phyloP scores from a whole-genome alignment of 164 flowering plant genomes.

The Macadamia integrifolia region DNA sequence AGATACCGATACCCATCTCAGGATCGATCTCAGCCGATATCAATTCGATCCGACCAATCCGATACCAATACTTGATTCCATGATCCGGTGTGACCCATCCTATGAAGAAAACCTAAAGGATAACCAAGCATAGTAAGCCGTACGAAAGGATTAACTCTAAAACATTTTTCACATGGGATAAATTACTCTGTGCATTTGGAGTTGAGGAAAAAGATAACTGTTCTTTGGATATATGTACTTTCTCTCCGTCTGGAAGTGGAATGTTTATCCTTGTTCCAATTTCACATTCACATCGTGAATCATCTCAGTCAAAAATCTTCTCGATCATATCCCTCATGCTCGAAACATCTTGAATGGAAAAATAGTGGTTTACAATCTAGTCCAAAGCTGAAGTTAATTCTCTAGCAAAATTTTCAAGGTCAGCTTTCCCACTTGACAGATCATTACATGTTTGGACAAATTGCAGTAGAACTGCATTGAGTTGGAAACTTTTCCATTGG shows the following conservation, averaged over 20 bases:
- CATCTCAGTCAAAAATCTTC: too few relatives aligned
- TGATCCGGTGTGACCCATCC: too few relatives aligned
- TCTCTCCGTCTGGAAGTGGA: conserved; percentile 16
- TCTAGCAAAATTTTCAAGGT: conserved; percentile 39
- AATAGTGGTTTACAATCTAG: conserved; percentile 58
- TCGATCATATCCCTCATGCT: too few relatives aligned
- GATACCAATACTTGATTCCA: too few relatives aligned
- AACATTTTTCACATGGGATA: conserved; percentile 16
- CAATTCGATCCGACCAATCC: too few relatives aligned
- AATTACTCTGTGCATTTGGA: conserved; percentile 17
- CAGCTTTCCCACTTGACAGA: conserved; percentile 27
- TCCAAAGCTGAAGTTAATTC: conserved; percentile 48
- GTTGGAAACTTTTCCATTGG: conserved; percentile 63
- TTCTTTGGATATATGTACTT: conserved; percentile 7
- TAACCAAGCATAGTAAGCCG: too few relatives aligned
- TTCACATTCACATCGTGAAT: conserved; percentile 10
- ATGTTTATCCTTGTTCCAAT: conserved; percentile 11
- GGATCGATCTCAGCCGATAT: too few relatives aligned
- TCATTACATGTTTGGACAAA: too few relatives aligned
- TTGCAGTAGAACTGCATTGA: conserved; percentile 30
- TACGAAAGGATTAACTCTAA: background rate
- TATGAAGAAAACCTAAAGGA: too few relatives aligned
- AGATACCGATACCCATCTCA: too few relatives aligned
- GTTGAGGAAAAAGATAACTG: background rate
- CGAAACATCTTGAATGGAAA: conserved; percentile 14